Evolutionary conservation across 805 yeast genomes (phyloP).

Genomic region (Lachancea dasiensis): DNA sequence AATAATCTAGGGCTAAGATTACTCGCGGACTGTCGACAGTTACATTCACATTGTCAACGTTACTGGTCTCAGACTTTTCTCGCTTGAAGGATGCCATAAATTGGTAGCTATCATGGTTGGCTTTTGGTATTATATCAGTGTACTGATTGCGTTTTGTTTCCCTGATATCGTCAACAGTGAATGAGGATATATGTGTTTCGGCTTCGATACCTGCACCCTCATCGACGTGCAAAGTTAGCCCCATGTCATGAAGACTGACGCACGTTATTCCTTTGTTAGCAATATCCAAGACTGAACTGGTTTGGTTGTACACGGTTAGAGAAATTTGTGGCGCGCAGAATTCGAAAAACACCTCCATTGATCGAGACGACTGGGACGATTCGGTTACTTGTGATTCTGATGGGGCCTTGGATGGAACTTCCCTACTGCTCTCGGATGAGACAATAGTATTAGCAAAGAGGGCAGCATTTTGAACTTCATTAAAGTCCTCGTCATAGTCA

Average conservation of each 20-base stretch:
- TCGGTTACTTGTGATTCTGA: background rate
- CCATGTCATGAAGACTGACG: conserved; percentile 55
- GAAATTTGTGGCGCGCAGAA: conserved; percentile 62
- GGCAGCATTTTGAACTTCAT: conserved; percentile 59
- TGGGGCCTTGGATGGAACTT: background rate
- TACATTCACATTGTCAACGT: conserved; percentile 45
- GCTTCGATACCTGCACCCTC: conserved; percentile 53
- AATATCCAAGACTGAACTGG: conserved; percentile 34
- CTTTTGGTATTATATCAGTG: conserved; percentile 73
- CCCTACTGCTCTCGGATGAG: conserved; percentile 17
- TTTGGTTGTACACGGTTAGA: conserved; percentile 52
- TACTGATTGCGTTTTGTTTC: conserved; percentile 57
- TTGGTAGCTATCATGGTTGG: conserved; percentile 58
- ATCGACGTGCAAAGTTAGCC: conserved; percentile 44
- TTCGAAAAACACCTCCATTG: conserved; percentile 36
- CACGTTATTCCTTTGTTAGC: conserved; percentile 44
- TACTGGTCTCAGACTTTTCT: conserved; percentile 35
- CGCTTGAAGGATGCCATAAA: conserved; percentile 52
- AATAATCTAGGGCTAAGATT: conserved; percentile 78
- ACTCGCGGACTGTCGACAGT: conserved; percentile 76
- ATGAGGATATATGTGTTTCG: conserved; percentile 60
- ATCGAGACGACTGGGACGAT: background rate
- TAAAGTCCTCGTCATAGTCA: conserved; percentile 36
- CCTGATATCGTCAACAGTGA: conserved; percentile 74
- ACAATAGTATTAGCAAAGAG: conserved; percentile 51